Percentiles rank a stretch among this genome's conserved stretches.
phyloP scores from a whole-genome alignment of 257 asterid species.

The Henckelia pumila region DNA sequence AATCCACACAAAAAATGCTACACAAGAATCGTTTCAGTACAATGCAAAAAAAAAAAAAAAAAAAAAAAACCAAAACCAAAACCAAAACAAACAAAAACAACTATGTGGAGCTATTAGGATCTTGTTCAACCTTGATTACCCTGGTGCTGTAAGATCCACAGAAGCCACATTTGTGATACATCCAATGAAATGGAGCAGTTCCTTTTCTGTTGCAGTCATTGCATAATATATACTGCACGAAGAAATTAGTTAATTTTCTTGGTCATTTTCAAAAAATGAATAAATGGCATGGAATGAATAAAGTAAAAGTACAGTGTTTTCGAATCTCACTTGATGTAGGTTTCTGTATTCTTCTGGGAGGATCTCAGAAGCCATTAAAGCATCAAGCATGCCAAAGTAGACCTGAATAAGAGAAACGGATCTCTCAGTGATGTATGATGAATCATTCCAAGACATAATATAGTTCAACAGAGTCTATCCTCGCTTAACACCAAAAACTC shows the following conservation, averaged over 20 bases:
- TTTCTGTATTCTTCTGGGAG: constrained; percentile 89
- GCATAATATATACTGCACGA: constrained; percentile 74
- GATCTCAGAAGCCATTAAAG: constrained; percentile 85
- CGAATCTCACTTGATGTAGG: constrained; percentile 61
- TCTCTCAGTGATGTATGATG: too few relatives aligned
- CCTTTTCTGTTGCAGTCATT: constrained; percentile 84
- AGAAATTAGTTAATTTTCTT: not conserved
- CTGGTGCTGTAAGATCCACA: constrained; percentile 90
- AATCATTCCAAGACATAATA: too few relatives aligned
- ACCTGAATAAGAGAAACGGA: constrained; percentile 43
- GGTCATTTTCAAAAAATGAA: not conserved
- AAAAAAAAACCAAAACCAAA: too few relatives aligned
- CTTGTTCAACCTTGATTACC: constrained; percentile 75
- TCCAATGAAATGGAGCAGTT: constrained; percentile 84
- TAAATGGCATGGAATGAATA: not conserved
- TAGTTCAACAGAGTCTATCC: not conserved
- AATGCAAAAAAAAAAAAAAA: not conserved
- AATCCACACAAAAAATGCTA: not conserved
- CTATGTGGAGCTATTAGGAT: constrained; percentile 55
- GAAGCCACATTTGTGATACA: constrained; percentile 81
- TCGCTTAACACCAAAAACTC: not conserved
- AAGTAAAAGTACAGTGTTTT: not conserved
- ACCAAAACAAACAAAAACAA: not conserved
- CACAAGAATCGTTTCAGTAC: not conserved
- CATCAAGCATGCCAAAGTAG: constrained; percentile 95